Conservation (phyloP, 345 rosid genomes). For the Noccaea caerulescens region DNA sequence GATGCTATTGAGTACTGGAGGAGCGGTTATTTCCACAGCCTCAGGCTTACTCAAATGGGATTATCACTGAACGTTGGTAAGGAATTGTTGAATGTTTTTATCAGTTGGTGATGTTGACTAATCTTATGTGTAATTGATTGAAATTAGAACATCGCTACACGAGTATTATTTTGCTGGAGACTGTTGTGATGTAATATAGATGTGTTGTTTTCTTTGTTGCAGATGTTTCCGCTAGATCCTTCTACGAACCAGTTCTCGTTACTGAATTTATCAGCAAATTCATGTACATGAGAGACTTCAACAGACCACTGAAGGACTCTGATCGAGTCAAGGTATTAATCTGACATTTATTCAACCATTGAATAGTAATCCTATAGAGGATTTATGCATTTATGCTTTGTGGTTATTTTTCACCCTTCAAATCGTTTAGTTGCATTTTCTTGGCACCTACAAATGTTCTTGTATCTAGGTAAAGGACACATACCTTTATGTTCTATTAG, state of each 20-base stretch:
- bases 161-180: neutral
- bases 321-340: conserved; percentile 60
- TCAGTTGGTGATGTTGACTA: neutral
- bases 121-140: neutral
- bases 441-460: no score
- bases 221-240: conserved; percentile 79
- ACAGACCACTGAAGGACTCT: conserved; percentile 57
- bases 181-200: neutral
- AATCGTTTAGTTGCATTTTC: no score
- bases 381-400: neutral
- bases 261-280: conserved; percentile 53
- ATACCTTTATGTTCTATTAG: no score
- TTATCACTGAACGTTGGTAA: conserved; percentile 75
- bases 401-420: no score
- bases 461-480: no score
- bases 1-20: conserved; percentile 73
- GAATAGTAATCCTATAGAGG: neutral
- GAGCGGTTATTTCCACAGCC: conserved; percentile 74
- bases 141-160: neutral
- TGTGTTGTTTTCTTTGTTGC: conserved; percentile 32
- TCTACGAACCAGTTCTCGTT: conserved; percentile 69
- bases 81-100: neutral
- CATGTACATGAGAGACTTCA: conserved; percentile 41
- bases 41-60: conserved; percentile 79
- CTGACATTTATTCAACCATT: neutral